Evolutionary conservation across 129 eudicot species (phyloP), one percentile per base, ranked within the genome.

Genomic region (Chrysanthemum makinoi): DNA sequence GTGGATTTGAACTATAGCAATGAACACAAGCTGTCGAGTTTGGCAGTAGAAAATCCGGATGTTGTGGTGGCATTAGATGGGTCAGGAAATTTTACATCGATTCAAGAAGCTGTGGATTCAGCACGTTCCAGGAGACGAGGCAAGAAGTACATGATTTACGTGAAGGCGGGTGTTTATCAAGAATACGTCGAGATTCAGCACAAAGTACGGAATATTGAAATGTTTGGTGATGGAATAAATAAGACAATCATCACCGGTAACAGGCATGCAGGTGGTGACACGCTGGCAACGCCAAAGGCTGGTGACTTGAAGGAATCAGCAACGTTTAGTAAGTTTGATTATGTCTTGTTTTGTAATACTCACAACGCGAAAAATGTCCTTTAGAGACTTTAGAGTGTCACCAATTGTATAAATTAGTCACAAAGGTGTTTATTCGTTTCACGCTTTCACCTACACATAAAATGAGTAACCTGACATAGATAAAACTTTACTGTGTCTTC

Each of bases 161-260:
- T 89, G 10, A 89, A 84, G 66, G 83, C 88, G 0, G 96, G 96
- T 63, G 26, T 83, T 2, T 86, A 89, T 50, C 65, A 79, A 18
- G 96, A 89, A 66, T 33, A 82, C 3, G 70, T 89, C 0, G 51
- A 63, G 5, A 74, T 89, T n/a, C 62, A 59, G 0, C 61, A 68
- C 54, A 33, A 62, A 16, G 74, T 70, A 13, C n/a, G 19, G 3
- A 64, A 78, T 62, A 71, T 89, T 22, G 79, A 35, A 44, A 84
- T 89, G 73, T 86, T 75, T 62, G 96, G 96, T 62, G 96, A 86
- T 22, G 96, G 96, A 66, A 83, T 88, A 13, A 28, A 76, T 28
- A 77, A 59, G 50, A 74, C 88, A 10, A 79, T 84, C 55, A 81
- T 89, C 65, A 84, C 94, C 0, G 84, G 94, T 35, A 10, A 4